phyloP scores from a whole-genome alignment of 139 green algal genomes.

The Chlamydomonas sphaeroides region DNA sequence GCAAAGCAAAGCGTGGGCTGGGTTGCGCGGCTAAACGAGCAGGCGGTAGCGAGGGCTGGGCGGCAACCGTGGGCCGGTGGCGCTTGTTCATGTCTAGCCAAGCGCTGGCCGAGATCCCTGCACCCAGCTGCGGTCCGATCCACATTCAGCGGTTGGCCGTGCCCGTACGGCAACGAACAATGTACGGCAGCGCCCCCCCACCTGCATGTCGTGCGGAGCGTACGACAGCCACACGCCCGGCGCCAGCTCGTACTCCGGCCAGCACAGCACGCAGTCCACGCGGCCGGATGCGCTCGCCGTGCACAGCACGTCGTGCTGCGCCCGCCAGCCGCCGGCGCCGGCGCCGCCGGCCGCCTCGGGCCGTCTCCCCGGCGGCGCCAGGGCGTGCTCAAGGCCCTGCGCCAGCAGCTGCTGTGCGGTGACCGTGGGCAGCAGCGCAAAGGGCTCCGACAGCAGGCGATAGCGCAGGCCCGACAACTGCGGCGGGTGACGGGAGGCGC shows the following conservation, averaged over 20 bases:
- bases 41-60: no score
- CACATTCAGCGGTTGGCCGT: no score
- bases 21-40: no score
- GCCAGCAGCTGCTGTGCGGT: slow-evolving; percentile 11
- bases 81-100: no score
- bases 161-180: no score
- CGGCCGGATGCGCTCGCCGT: not conserved
- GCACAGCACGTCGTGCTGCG: not conserved
- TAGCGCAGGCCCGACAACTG: slow-evolving; percentile 34
- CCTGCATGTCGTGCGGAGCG: slow-evolving; percentile 31
- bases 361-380: no score
- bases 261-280: slow-evolving; percentile 46
- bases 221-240: slow-evolving; percentile 40
- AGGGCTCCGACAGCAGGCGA: slow-evolving; percentile 13
- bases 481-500: not conserved
- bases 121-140: no score
- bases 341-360: not conserved
- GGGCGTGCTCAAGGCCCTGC: no score
- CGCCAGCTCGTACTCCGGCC: slow-evolving; percentile 52
- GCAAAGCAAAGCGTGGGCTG: no score
- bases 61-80: no score
- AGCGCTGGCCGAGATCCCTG: no score
- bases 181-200: no score
- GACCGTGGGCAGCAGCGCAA: slow-evolving; percentile 23
- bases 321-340: not conserved